Base-by-base conservation (phyloP, 2,329 filamentous ascomycete species). In the Kalaharituber pfeilii region DNA sequence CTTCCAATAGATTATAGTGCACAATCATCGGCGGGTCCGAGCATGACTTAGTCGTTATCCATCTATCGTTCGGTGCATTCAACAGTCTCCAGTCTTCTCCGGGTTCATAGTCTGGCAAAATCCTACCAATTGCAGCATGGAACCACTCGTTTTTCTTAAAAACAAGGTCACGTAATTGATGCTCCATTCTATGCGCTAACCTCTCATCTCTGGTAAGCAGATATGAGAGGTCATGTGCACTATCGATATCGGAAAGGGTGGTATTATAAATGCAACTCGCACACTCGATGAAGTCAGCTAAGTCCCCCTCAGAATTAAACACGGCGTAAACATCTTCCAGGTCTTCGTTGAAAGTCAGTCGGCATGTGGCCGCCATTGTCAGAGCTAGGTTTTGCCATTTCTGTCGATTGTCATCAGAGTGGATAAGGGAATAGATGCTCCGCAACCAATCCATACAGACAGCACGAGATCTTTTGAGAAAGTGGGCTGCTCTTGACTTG, bases 1-100 rank as follows among this genome's bases (percentile, higher is more conserved):
- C 76, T 0, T 68, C 73, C 1, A 81, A 58, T 0, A 77, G 50
- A 56, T 76, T 76, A 57, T 72, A 73, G 25, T 74, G 69, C 2
- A 75, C 67, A 2, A 24, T 7, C 24, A 67, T 57, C 3, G 57
- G 26, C 2, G 6, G 13, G 3, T 7, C 6, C 2, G 8, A 8
- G 29, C 29, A 8, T 33, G 29, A 33, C 29, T 33, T 33, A 8
- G 30, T 36, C 3, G 30, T 36, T 3, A 36, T 36, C 30, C 30
- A 36, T 36, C 30, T 13, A 36, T 36, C 30, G 30, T 36, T 18
- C 6, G 30, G 30, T 6, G 6, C 30, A 7, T 3, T 18, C 30
- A 36, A 7, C 30, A 7, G 13, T 2, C 18, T 6, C 30, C 30
- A 36, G 2, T 7, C 3, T 36, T 6, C 30, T 15, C 30, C 30